Evolutionary conservation across 176 grass and related monocot genomes (phyloP).

Genomic region (Puya raimondii): DNA sequence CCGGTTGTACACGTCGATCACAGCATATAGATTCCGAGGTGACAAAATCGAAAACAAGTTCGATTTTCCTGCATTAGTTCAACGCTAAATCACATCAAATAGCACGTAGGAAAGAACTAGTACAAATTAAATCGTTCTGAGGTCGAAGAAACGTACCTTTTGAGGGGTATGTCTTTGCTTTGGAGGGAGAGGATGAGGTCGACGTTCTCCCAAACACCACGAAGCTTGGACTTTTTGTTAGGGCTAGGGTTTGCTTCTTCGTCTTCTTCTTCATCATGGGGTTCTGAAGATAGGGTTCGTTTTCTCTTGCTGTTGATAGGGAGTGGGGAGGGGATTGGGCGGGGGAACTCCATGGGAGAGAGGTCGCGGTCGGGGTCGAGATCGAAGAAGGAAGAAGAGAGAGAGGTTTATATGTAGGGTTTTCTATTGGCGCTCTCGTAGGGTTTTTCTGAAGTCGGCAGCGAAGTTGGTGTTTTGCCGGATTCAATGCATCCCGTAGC

Average conservation of each 20-base stretch:
- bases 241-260: background rate
- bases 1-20: constrained; percentile 25
- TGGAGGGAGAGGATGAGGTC: constrained; percentile 78
- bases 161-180: constrained; percentile 54
- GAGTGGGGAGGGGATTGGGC: background rate
- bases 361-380: background rate
- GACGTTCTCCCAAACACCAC: constrained; percentile 47
- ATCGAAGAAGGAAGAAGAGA: background rate
- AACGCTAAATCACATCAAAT: constrained; percentile 7
- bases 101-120: background rate
- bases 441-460: too few species aligned
- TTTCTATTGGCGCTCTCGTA: too few species aligned
- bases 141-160: constrained; percentile 32
- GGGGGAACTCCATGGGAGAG: background rate
- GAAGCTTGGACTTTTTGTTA: background rate
- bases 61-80: constrained; percentile 76
- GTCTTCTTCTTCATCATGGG: background rate
- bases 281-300: background rate
- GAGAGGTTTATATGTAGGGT: background rate
- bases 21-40: constrained; percentile 16
- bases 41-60: constrained; percentile 49
- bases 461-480: too few species aligned
- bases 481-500: too few species aligned
- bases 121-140: background rate
- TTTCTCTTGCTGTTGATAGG: background rate